phyloP scores from a whole-genome alignment of 2,329 filamentous ascomycete species.

The Pyricularia sp. region DNA sequence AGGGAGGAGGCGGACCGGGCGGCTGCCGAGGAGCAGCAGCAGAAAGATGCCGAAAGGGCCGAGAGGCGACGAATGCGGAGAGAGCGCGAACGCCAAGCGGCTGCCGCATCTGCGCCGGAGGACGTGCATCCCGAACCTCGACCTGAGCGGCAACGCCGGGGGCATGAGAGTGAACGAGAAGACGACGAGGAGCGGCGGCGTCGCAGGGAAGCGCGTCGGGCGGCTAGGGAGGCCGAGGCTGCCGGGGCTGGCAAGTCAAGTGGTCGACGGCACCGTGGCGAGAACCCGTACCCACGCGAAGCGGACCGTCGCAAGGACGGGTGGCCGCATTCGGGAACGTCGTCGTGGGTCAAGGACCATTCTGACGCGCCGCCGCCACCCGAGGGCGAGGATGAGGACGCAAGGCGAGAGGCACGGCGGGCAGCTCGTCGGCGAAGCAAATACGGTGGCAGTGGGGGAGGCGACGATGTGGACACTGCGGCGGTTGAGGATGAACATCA shows the following conservation, averaged over 20 bases:
- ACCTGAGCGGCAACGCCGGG: slow-evolving; percentile 29
- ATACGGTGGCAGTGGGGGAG: slow-evolving; percentile 10
- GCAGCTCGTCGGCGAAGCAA: slow-evolving; percentile 33
- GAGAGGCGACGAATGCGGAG: slow-evolving; percentile 37
- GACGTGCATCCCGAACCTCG: slow-evolving; percentile 33
- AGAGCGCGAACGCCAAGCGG: slow-evolving; percentile 24
- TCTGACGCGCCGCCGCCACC: slow-evolving; percentile 48
- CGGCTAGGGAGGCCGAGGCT: slow-evolving; percentile 26
- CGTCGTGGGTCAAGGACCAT: slow-evolving; percentile 54
- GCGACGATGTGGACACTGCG: slow-evolving; percentile 20
- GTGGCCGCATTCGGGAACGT: slow-evolving; percentile 52
- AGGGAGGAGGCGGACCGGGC: slow-evolving; percentile 37
- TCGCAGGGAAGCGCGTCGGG: slow-evolving; percentile 38
- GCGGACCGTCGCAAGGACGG: slow-evolving; percentile 22
- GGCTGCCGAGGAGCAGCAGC: slow-evolving; percentile 19
- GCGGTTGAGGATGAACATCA: slow-evolving; percentile 18
- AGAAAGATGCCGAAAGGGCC: slow-evolving; percentile 32
- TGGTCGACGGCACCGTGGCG: slow-evolving; percentile 17
- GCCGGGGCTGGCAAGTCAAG: slow-evolving; percentile 11
- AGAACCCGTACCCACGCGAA: slow-evolving; percentile 11
- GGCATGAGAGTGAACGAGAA: slow-evolving; percentile 20
- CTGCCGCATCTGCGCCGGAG: slow-evolving; percentile 23
- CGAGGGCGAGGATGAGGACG: slow-evolving; percentile 30
- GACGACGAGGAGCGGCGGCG: slow-evolving; percentile 42
- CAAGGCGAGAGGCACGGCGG: slow-evolving; percentile 36